A percentile compares a stretch with the other conserved stretches of the same genome.
Evolutionary conservation across 768 basidiomycete genomes (phyloP).

Genomic region (Hypsizygus marmoreus): DNA sequence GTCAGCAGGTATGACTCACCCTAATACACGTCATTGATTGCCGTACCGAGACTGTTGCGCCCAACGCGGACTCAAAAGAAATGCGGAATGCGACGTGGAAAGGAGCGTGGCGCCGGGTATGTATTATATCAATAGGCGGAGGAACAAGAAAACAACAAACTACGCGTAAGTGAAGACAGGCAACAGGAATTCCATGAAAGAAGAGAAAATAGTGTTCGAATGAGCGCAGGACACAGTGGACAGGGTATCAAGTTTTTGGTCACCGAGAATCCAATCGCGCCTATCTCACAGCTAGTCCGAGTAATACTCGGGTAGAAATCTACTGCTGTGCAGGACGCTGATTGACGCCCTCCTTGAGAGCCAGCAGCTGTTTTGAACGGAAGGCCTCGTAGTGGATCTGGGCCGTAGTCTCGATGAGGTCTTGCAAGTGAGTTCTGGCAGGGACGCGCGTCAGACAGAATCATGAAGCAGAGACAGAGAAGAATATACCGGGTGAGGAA

Average conservation of each 20-base stretch:
- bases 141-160: constrained; percentile 18
- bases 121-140: constrained; percentile 21
- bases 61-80: neutral
- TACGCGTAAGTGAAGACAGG: constrained; percentile 19
- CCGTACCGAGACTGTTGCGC: too few species aligned
- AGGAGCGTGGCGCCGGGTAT: constrained; percentile 24
- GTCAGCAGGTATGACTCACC: too few species aligned
- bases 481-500: constrained; percentile 81
- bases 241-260: constrained; percentile 23
- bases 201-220: constrained; percentile 21
- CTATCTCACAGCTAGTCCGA: too few species aligned
- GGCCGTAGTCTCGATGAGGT: constrained; percentile 98
- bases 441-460: neutral
- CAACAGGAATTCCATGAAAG: constrained; percentile 25
- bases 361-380: constrained; percentile 96
- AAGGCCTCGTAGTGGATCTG: constrained; percentile 99
- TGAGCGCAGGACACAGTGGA: constrained; percentile 16
- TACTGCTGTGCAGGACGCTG: constrained; percentile 55
- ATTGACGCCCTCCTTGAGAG: constrained; percentile 93
- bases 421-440: constrained; percentile 90
- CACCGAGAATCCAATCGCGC: too few species aligned
- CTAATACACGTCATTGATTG: too few species aligned
- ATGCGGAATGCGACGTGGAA: constrained; percentile 2
- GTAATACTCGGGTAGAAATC: constrained; percentile 9
- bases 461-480: neutral